Evolutionary conservation across 345 rosid species (phyloP), one percentile per base, ranked within the genome.

Genomic region (Arabidopsis arenosa): DNA sequence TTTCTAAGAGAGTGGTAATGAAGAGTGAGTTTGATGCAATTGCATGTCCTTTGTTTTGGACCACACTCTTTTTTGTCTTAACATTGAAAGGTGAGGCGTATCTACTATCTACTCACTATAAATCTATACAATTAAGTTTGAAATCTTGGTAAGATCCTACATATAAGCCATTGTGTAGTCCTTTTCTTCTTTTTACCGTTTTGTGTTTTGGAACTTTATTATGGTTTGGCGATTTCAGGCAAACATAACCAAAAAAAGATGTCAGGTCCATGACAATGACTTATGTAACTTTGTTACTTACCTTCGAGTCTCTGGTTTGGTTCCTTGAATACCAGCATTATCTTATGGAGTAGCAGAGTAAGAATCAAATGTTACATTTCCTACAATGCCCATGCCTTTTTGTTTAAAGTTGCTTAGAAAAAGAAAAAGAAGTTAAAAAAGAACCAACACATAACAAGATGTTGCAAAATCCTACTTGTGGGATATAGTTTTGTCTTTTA

Each of bases 1-100:
- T 28, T 37, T 33, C 7, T 9, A 33, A 41, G 30, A 67, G 66
- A 49, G 70, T 43, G 71, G 66, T 63, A 77, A 55, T 77, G 71
- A 70, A 70, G 51, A 47, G 60, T 54, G 61, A 64, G 53, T n/a
- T 41, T 62, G 70, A 68, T 52, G 57, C 43, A 44, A 55, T 59
- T 77, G 80, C 80, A 71, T 77, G 80, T 56, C 80, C 58, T 44
- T 71, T 23, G 39, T 56, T 71, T 65, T 57, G 80, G 77, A 77
- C 80, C 80, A 77, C 79, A 2, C 70, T 64, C 49, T 65, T 49
- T 35, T 68, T 72, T 65, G 68, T 57, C 61, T 66, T 77, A 77
- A 77, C 80, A 65, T 72, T 77, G 77, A 77, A 32, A 77, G 76
- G 77, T 58, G 68, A 49, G 63, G 80, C 67, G 48, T 57, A 72